A percentile compares a stretch with the other conserved stretches of the same genome.
Conservation (phyloP, 768 basidiomycete genomes). For the Pleurotus cornucopiae region DNA sequence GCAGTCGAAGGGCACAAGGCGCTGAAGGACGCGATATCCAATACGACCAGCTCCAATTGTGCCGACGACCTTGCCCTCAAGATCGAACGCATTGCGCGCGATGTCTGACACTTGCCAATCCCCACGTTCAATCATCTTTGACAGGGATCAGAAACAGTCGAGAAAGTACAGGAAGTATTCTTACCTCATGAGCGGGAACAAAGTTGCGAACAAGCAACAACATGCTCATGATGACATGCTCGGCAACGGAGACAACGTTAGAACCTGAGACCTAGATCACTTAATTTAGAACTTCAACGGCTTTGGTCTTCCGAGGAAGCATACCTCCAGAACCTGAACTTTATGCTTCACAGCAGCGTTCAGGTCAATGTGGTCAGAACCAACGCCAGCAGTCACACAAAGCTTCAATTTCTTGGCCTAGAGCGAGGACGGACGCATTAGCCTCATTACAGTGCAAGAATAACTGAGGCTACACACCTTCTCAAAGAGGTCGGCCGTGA, state of each 20-base stretch:
- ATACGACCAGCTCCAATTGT: conserved; percentile 82
- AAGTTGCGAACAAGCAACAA: conserved; percentile 90
- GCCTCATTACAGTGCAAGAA: not conserved
- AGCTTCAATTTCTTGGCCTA: conserved; percentile 87
- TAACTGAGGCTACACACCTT: conserved; percentile 38
- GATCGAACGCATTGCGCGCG: conserved; percentile 80
- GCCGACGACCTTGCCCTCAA: conserved; percentile 89
- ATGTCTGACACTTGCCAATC: conserved; percentile 86
- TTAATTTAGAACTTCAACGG: conserved; percentile 5
- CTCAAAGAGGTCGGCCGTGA: conserved; percentile 67
- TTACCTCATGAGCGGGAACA: conserved; percentile 77
- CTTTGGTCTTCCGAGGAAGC: not conserved
- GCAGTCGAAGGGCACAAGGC: conserved; percentile 77
- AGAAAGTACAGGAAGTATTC: conserved; percentile 6
- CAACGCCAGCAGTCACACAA: conserved; percentile 88
- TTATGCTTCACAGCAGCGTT: conserved; percentile 79
- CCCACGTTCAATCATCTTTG: conserved; percentile 74
- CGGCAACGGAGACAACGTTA: conserved; percentile 88
- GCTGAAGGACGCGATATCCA: conserved; percentile 83
- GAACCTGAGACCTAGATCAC: conserved; percentile 69
- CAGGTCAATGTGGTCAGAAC: conserved; percentile 88
- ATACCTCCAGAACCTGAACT: conserved; percentile 74
- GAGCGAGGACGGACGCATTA: conserved; percentile 3
- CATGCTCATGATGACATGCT: conserved; percentile 89
- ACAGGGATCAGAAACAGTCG: not conserved